Base-by-base conservation (phyloP, 176 grass and related monocot species). In the Avena eriantha region DNA sequence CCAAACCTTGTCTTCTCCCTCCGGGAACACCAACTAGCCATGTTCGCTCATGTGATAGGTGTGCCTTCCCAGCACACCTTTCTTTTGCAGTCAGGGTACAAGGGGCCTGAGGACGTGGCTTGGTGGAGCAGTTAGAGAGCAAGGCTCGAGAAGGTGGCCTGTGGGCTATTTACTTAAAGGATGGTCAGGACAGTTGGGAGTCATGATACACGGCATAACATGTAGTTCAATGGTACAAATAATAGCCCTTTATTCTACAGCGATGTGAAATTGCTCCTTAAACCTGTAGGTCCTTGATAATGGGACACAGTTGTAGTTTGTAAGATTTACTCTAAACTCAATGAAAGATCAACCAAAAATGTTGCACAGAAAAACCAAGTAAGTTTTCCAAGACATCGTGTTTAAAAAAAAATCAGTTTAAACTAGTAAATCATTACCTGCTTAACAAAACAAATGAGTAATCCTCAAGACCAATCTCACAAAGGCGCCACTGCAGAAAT, bases 381-480 rank as follows among this genome's bases (percentile, higher is more conserved):
- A 84, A 50, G 39, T n/a, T 76, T 68, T 67, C 19, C 49, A 48
- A 21, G 2, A 17, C 68, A 60, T 10, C 7, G 21, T 2, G 71
- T 54, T 6, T 12, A 85, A 9, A 14, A 22, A 16, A n/a, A 83
- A 83, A 61, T 45, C 73, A 41, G 24, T 80, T 60, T 79, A n/a
- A 73, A 64, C 18, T 80, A 80, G 54, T 34, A 16, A 55, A 77
- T 83, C 29, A 83, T 48, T 90, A 98, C 93, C 93, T 88, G 88
- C 96, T 98, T 71, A 98, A 86, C 39, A 98, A 71, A 90, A 98
- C 93, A 82, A 98, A 98, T 2, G 96, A 98, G 87, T 94, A 98
- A 89, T 98, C 93, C 76, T 98, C 96, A 49, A 98, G 92, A 21
- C 96, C 90, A 79, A 98, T 98, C 75, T 98, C 96, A 91, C 92